Conservation (phyloP, 2,329 filamentous ascomycete species). For the Ceratocystis cacaofunesta region DNA sequence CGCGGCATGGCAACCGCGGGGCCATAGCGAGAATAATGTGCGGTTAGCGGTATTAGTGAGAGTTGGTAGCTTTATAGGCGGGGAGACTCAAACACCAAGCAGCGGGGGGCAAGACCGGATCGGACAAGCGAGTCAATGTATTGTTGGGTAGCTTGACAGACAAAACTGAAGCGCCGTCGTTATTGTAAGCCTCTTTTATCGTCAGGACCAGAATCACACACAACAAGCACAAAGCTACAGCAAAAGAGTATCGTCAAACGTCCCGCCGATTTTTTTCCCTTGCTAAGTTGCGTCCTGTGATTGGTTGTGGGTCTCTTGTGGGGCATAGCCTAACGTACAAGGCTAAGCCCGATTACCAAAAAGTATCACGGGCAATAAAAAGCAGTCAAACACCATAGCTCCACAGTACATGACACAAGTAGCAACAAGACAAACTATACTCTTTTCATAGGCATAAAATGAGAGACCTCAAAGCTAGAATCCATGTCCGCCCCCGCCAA, state of each 20-base stretch:
- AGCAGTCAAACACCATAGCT: background rate
- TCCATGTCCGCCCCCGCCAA: constrained; percentile 29
- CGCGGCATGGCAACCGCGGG: constrained; percentile 13
- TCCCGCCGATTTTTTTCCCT: constrained; percentile 2
- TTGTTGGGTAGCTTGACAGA: background rate
- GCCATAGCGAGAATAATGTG: constrained; percentile 5
- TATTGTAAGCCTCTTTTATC: background rate
- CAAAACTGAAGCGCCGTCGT: background rate
- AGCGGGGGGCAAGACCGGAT: background rate
- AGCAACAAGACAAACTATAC: background rate
- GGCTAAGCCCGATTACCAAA: background rate
- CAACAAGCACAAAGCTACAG: constrained; percentile 2
- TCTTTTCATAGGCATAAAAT: background rate
- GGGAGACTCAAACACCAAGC: background rate
- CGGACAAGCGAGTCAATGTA: background rate
- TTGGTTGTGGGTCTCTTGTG: constrained; percentile 7
- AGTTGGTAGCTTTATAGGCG: background rate
- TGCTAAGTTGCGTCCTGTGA: background rate
- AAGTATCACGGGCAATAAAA: background rate
- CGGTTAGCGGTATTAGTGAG: background rate
- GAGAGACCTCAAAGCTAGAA: background rate
- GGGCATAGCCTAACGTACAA: constrained; percentile 5
- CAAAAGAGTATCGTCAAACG: background rate
- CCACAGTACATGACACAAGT: background rate
- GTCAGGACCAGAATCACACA: background rate